A percentile compares a stretch with the other conserved stretches of the same genome.
These are phyloP conservation scores for Chytridium lagenaria DNA, from an alignment of 371 early-diverging fungal species.

Conservation along the genomic window DNA sequence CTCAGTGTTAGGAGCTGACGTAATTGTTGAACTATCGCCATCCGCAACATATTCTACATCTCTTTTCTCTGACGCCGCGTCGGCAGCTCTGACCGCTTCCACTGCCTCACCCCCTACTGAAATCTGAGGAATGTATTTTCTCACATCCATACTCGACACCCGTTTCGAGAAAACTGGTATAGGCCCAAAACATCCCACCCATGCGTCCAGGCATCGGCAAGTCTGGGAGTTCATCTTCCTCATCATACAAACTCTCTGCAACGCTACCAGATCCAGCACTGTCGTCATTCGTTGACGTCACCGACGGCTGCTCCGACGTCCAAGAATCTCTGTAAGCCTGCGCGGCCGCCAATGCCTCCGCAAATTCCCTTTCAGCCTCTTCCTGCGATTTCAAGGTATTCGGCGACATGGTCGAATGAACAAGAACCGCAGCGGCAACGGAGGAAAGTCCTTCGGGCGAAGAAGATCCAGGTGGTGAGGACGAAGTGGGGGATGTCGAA, in stretches of 20 bases:
- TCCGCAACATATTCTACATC: too few relatives aligned
- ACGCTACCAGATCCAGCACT: background rate
- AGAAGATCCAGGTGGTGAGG: background rate
- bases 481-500: background rate
- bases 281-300: background rate
- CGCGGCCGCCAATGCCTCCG: constrained; percentile 23
- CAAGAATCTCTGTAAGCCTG: constrained; percentile 19
- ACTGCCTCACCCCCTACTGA: too few relatives aligned
- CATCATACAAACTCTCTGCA: background rate
- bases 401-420: background rate
- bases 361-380: constrained; percentile 12
- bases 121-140: background rate
- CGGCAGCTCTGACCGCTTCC: too few relatives aligned
- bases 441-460: constrained; percentile 7
- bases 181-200: background rate
- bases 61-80: too few relatives aligned
- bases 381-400: background rate
- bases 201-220: background rate
- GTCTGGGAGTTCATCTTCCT: background rate
- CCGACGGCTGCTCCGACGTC: background rate
- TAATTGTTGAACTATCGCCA: too few relatives aligned
- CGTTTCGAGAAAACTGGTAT: background rate
- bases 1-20: too few relatives aligned
- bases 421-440: constrained; percentile 6
- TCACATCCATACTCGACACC: background rate